Conservation (phyloP, 768 basidiomycete genomes). For the Trametes elegans region DNA sequence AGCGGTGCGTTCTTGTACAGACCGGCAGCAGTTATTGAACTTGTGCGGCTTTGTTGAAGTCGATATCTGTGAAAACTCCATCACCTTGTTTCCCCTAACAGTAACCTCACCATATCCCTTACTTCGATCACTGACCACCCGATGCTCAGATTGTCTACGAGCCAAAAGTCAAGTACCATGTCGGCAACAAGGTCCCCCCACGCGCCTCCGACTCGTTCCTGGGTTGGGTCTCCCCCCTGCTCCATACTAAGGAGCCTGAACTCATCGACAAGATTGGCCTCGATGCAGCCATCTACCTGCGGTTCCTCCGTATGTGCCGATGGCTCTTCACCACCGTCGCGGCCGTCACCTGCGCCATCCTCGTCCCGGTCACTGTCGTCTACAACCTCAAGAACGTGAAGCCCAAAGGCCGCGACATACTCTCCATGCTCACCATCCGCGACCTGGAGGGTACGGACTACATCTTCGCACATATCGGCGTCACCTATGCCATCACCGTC, state of each 20-base stretch:
- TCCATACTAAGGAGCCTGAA: slow-evolving; percentile 84
- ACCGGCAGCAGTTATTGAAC: too few species aligned
- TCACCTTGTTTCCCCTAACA: too few species aligned
- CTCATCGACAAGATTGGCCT: slow-evolving; percentile 86
- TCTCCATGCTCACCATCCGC: slow-evolving; percentile 84
- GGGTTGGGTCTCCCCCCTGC: slow-evolving; percentile 87
- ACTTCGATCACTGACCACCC: neutral
- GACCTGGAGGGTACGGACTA: slow-evolving; percentile 61
- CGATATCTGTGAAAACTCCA: too few species aligned
- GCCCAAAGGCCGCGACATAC: slow-evolving; percentile 49
- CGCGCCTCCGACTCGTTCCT: slow-evolving; percentile 79
- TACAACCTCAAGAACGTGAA: slow-evolving; percentile 76
- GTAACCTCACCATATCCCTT: too few species aligned
- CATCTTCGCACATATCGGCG: slow-evolving; percentile 82
- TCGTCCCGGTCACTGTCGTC: slow-evolving; percentile 83
- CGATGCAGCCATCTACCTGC: slow-evolving; percentile 90
- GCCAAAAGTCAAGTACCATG: slow-evolving; percentile 91
- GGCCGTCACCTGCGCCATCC: slow-evolving; percentile 60
- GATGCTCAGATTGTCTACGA: slow-evolving; percentile 75
- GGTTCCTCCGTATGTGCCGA: slow-evolving; percentile 86
- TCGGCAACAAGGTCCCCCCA: slow-evolving; percentile 73
- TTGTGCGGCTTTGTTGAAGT: too few species aligned
- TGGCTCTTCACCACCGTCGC: slow-evolving; percentile 67
- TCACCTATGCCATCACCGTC: slow-evolving; percentile 77
- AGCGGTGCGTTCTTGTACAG: too few species aligned